Evolutionary conservation across 2,329 filamentous ascomycete species (phyloP).

Genomic region (Sporothrix globosa): DNA sequence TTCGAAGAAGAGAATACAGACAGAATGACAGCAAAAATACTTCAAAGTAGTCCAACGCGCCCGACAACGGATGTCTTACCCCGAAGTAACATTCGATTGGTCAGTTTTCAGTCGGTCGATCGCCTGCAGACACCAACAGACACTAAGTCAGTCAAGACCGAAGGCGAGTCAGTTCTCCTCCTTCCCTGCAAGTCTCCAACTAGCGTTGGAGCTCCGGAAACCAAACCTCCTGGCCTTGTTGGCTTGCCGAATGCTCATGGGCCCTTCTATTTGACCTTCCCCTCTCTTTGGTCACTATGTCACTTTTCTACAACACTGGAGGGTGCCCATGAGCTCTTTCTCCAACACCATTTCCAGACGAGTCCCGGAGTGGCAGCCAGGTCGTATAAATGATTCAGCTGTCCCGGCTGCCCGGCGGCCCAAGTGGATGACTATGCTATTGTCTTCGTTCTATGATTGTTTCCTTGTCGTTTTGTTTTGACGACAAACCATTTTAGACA

Average conservation of each 20-base stretch:
- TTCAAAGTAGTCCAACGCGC: too few relatives aligned
- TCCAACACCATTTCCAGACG: neutral
- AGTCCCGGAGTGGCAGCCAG: neutral
- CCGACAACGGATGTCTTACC: neutral
- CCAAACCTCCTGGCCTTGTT: slow-evolving; percentile 5
- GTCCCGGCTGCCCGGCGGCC: neutral
- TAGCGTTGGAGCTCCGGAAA: slow-evolving; percentile 12
- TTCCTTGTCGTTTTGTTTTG: neutral
- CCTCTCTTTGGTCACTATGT: neutral
- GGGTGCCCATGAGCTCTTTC: slow-evolving; percentile 15
- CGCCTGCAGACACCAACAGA: neutral
- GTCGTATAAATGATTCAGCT: slow-evolving; percentile 21
- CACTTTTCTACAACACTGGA: neutral
- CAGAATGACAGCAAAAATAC: neutral
- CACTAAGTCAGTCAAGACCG: neutral
- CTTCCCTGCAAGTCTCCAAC: neutral
- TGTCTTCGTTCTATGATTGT: neutral
- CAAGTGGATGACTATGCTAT: neutral
- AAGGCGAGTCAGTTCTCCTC: neutral
- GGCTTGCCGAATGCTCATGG: neutral
- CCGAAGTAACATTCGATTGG: slow-evolving; percentile 19
- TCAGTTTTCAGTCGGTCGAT: neutral
- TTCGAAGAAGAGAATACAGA: neutral
- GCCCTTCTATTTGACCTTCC: neutral
- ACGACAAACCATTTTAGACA: neutral